A percentile compares a stretch with the other conserved stretches of the same genome.
phyloP scores from a whole-genome alignment of 805 yeast species.

The Grigorovia transvaalensis region DNA sequence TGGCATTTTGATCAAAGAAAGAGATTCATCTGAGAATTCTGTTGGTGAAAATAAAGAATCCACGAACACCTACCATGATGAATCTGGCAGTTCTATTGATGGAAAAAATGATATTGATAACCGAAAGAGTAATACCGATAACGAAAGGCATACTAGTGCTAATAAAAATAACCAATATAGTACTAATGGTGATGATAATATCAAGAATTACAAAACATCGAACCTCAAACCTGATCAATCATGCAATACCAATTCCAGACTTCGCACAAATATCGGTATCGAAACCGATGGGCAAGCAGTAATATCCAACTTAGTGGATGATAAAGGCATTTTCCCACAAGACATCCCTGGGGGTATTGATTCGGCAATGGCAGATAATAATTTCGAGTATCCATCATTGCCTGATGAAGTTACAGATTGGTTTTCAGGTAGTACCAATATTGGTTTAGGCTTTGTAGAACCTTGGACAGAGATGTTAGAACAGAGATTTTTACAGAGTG shows the following conservation, averaged over 20 bases:
- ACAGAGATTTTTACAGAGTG: slow-evolving; percentile 39
- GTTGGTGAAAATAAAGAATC: not conserved
- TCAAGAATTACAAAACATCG: not conserved
- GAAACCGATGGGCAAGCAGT: not conserved
- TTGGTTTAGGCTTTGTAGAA: slow-evolving; percentile 53
- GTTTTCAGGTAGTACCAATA: slow-evolving; percentile 39
- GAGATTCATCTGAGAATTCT: not conserved
- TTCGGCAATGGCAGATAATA: not conserved
- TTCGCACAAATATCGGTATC: not conserved
- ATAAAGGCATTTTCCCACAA: not conserved
- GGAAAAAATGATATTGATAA: not conserved
- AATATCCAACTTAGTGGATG: not conserved
- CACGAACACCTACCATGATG: not conserved
- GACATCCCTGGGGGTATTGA: not conserved
- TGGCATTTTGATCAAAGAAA: slow-evolving; percentile 5
- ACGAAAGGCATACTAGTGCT: not conserved
- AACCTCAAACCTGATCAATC: not conserved
- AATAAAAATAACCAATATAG: not conserved
- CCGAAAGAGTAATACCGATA: not conserved
- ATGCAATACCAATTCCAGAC: not conserved
- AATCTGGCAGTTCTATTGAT: not conserved
- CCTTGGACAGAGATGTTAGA: slow-evolving; percentile 78
- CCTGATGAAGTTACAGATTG: slow-evolving; percentile 36
- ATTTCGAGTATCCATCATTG: slow-evolving; percentile 3
- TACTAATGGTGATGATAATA: not conserved